A percentile compares a stretch with the other conserved stretches of the same genome.
Conservation (phyloP, 2,329 filamentous ascomycete genomes). For the Aspergillus pseudoglaucus region DNA sequence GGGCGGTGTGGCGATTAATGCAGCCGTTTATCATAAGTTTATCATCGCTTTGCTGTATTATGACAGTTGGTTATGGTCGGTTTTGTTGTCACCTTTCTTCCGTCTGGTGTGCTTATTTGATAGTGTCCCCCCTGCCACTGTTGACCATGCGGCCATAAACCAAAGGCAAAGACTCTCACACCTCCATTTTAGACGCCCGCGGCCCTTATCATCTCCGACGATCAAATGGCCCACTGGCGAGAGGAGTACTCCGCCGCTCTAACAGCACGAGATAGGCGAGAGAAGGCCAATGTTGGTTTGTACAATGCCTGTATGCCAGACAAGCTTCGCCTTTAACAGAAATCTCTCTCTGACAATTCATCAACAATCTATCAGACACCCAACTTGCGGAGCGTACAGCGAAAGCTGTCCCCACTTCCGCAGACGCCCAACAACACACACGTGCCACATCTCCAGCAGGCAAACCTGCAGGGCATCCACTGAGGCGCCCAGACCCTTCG, state of each 20-base stretch:
- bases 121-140: not conserved
- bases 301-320: constrained; percentile 65
- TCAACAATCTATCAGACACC: constrained; percentile 44
- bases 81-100: not conserved
- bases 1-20: constrained; percentile 18
- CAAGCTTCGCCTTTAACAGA: not conserved
- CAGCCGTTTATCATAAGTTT: not conserved
- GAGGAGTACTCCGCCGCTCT: constrained; percentile 74
- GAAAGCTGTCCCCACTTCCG: constrained; percentile 26
- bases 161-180: not conserved
- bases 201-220: not conserved
- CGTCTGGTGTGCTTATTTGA: not conserved
- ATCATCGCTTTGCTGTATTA: constrained; percentile 3
- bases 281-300: constrained; percentile 59
- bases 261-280: constrained; percentile 62
- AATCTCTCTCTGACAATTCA: not conserved
- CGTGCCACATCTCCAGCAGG: constrained; percentile 23
- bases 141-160: not conserved
- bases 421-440: constrained; percentile 18
- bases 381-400: constrained; percentile 61
- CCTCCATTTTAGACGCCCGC: not conserved
- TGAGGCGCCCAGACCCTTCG: constrained; percentile 18
- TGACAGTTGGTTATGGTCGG: constrained; percentile 10
- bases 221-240: constrained; percentile 62
- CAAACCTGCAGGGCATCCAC: constrained; percentile 14